A percentile compares a stretch with the other conserved stretches of the same genome.
These are phyloP conservation scores for Fraxinus velutina DNA, from an alignment of 305 asterid species.

Conservation along the genomic window DNA sequence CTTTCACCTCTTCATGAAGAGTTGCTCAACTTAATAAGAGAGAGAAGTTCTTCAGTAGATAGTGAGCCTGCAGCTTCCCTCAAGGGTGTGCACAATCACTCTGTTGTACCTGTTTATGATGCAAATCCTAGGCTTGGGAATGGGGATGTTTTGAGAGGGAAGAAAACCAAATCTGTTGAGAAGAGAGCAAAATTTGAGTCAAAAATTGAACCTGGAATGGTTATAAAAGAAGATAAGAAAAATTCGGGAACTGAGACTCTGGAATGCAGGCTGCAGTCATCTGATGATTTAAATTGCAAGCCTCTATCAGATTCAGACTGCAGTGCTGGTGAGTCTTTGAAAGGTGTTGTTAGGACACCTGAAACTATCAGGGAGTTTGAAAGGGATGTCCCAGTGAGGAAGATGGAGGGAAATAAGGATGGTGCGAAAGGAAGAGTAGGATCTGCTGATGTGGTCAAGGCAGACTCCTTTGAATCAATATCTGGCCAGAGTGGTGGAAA, in stretches of 20 bases:
- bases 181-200: constrained; percentile 33
- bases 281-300: constrained; percentile 32
- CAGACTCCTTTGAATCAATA: constrained; percentile 34
- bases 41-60: constrained; percentile 29
- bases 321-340: constrained; percentile 26
- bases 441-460: constrained; percentile 43
- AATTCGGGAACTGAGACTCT: constrained; percentile 33
- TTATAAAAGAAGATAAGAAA: constrained; percentile 39
- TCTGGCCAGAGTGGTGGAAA: constrained; percentile 39
- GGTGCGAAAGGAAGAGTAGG: constrained; percentile 36
- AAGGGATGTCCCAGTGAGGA: constrained; percentile 36
- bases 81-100: constrained; percentile 28
- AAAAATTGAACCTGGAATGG: constrained; percentile 29
- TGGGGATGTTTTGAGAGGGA: constrained; percentile 32
- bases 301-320: constrained; percentile 31
- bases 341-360: constrained; percentile 26
- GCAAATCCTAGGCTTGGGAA: constrained; percentile 35
- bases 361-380: constrained; percentile 31
- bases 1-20: constrained; percentile 77
- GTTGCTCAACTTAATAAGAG: constrained; percentile 47
- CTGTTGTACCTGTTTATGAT: constrained; percentile 35
- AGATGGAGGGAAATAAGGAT: constrained; percentile 39
- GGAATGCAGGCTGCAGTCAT: constrained; percentile 33
- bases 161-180: constrained; percentile 38
- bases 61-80: constrained; percentile 34